Conservation (phyloP, 2,329 filamentous ascomycete species). For the Talaromyces sp. region DNA sequence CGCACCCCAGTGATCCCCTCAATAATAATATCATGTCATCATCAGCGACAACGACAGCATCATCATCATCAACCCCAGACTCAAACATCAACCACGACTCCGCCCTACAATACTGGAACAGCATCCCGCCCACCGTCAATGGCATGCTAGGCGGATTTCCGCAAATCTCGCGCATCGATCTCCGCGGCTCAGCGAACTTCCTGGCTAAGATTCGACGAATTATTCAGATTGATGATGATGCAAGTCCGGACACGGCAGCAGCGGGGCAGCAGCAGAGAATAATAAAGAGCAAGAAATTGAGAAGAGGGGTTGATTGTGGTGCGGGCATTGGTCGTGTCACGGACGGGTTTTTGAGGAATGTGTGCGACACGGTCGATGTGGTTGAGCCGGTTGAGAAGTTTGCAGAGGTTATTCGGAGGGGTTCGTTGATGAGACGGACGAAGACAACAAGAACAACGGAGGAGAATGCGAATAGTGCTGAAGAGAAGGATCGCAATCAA, state of each 20-base stretch:
- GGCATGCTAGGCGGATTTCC: slow-evolving; percentile 70
- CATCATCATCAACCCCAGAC: slow-evolving; percentile 21
- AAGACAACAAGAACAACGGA: neutral
- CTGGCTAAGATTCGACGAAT: slow-evolving; percentile 57
- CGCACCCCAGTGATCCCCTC: neutral
- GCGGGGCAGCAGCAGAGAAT: neutral
- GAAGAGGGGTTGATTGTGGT: slow-evolving; percentile 54
- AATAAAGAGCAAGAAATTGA: slow-evolving; percentile 19
- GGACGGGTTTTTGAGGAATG: slow-evolving; percentile 64
- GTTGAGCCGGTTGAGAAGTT: slow-evolving; percentile 84
- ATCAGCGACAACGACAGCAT: neutral
- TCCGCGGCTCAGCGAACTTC: slow-evolving; percentile 66
- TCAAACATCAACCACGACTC: slow-evolving; percentile 26
- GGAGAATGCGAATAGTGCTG: neutral
- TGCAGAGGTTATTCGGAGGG: slow-evolving; percentile 54
- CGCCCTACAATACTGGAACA: slow-evolving; percentile 35
- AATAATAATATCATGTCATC: neutral
- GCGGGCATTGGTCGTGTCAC: slow-evolving; percentile 79
- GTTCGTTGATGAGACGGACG: slow-evolving; percentile 25
- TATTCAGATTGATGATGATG: slow-evolving; percentile 13
- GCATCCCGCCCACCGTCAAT: slow-evolving; percentile 45
- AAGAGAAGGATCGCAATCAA: neutral
- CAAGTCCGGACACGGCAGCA: neutral
- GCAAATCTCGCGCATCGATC: slow-evolving; percentile 63
- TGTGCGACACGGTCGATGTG: slow-evolving; percentile 70